These are phyloP conservation scores for Vachellia pachyceras DNA, from an alignment of 306 rosid species.

Conservation along the genomic window DNA sequence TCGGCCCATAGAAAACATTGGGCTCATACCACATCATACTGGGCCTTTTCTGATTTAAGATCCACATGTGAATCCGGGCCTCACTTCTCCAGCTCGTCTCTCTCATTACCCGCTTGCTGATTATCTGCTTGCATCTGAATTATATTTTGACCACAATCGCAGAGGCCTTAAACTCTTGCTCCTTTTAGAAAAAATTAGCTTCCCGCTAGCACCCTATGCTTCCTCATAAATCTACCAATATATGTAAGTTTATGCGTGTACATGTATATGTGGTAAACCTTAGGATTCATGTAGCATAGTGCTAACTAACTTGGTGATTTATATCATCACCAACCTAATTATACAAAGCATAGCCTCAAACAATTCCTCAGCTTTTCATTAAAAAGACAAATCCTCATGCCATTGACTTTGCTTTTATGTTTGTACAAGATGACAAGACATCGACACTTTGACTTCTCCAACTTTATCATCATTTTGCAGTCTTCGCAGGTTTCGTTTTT, in stretches of 20 bases:
- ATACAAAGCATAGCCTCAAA: neutral
- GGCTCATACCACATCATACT: neutral
- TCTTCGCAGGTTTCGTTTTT: no score
- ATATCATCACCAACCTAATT: neutral
- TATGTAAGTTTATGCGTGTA: neutral
- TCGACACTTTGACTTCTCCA: no score
- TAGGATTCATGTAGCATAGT: neutral
- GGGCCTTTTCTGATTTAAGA: no score
- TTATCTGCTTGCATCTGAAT: no score
- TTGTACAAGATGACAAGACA: neutral
- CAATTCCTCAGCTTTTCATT: neutral
- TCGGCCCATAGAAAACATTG: neutral
- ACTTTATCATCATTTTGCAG: no score
- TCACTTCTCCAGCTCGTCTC: no score
- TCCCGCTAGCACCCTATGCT: neutral
- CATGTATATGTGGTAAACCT: no score
- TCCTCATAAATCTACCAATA: neutral
- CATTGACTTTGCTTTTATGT: neutral
- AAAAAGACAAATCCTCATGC: neutral
- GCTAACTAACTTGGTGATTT: neutral
- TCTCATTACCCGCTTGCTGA: no score
- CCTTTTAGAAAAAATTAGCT: neutral
- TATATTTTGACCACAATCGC: no score
- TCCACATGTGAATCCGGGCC: no score
- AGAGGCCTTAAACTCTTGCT: no score